Conservation (phyloP, 306 rosid species). For the Rosa chinensis region DNA sequence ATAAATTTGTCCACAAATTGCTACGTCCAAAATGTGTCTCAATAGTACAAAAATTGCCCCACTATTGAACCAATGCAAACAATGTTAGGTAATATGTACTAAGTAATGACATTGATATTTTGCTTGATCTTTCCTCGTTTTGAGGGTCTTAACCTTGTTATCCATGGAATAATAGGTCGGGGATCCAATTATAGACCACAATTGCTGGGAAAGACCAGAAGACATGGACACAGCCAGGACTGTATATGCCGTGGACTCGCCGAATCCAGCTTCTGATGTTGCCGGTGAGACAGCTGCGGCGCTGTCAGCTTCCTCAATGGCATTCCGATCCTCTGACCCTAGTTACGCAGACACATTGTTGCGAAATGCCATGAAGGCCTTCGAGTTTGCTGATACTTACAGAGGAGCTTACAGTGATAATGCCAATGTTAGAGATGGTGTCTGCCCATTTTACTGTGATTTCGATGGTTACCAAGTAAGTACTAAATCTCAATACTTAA, state of each 20-base stretch:
- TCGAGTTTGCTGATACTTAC: conserved; percentile 67
- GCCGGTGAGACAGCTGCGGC: conserved; percentile 94
- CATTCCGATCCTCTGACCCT: conserved; percentile 64
- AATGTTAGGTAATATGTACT: too few relatives aligned
- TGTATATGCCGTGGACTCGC: conserved; percentile 81
- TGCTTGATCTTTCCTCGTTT: not conserved
- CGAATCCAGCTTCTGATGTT: conserved; percentile 80
- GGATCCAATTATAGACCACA: conserved; percentile 73
- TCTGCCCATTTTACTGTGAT: conserved; percentile 88
- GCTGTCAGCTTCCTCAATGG: conserved; percentile 75
- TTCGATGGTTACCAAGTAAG: conserved; percentile 86
- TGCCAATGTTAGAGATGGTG: conserved; percentile 54
- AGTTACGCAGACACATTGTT: conserved; percentile 69
- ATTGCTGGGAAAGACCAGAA: conserved; percentile 95
- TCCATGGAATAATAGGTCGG: conserved; percentile 56
- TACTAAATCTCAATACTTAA: not conserved
- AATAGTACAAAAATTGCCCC: not conserved
- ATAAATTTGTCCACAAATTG: not conserved
- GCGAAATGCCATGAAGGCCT: conserved; percentile 63
- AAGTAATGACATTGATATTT: not conserved
- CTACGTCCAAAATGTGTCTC: not conserved
- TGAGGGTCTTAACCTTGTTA: not conserved
- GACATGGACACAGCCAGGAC: conserved; percentile 89
- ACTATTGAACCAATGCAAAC: not conserved
- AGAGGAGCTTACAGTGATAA: conserved; percentile 95